A percentile compares a stretch with the other conserved stretches of the same genome.
Conservation (phyloP, 164 flowering plant genomes). For the Saururus chinensis region DNA sequence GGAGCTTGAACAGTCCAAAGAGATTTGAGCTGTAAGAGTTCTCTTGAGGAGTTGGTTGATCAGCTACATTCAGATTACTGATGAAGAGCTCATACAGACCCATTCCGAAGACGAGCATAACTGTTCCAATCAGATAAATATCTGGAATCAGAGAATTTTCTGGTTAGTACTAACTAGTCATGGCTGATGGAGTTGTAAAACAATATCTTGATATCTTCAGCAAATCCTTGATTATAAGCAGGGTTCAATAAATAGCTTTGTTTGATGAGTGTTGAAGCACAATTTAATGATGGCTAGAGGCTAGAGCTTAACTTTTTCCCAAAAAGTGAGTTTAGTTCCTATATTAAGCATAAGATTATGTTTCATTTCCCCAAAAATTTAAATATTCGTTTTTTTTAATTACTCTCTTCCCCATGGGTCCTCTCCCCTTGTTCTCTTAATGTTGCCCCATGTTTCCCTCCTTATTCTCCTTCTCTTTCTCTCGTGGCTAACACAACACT, state of each 20-base stretch:
- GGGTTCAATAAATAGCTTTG: no score
- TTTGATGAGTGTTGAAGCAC: background rate
- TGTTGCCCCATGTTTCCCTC: no score
- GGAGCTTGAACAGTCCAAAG: constrained; percentile 63
- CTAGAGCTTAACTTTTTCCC: no score
- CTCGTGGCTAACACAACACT: no score
- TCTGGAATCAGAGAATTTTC: constrained; percentile 22
- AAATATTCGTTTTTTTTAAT: no score
- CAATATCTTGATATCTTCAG: background rate
- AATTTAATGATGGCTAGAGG: no score
- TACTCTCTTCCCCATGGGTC: no score
- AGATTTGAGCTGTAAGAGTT: constrained; percentile 38
- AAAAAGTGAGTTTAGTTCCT: background rate
- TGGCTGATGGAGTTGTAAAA: background rate
- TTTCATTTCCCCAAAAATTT: no score
- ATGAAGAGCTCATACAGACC: constrained; percentile 88
- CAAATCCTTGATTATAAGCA: no score
- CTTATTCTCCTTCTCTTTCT: no score
- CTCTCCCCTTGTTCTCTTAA: no score
- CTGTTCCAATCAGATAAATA: constrained; percentile 71
- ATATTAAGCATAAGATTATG: no score
- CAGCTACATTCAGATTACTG: constrained; percentile 47
- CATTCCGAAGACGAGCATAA: constrained; percentile 90
- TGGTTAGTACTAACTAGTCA: background rate
- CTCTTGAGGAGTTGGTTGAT: constrained; percentile 17